A percentile compares a stretch with the other conserved stretches of the same genome.
phyloP scores from a whole-genome alignment of 2,329 filamentous ascomycete species.

The Pseudomassariella vexata region DNA sequence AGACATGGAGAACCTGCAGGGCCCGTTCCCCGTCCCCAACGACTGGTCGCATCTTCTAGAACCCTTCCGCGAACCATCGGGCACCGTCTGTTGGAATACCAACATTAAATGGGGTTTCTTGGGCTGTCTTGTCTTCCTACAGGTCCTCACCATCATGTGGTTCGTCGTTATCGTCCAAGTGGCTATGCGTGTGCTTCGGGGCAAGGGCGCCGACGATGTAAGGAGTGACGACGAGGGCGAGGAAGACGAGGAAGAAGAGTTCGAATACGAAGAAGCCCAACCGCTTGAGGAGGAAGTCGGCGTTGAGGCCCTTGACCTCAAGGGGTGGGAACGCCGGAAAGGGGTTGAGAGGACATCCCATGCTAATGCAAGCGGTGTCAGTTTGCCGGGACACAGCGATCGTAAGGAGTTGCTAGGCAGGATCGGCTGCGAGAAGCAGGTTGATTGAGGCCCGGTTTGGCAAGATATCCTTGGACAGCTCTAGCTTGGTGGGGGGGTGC shows the following conservation, averaged over 20 bases:
- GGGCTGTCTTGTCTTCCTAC: constrained; percentile 67
- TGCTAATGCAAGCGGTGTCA: constrained; percentile 53
- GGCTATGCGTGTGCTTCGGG: constrained; percentile 71
- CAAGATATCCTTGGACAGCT: neutral
- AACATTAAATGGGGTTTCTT: constrained; percentile 74
- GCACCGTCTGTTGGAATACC: constrained; percentile 73
- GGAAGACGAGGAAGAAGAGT: constrained; percentile 50
- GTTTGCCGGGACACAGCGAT: constrained; percentile 65
- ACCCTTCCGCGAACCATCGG: constrained; percentile 66
- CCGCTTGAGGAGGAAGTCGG: constrained; percentile 70
- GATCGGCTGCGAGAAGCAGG: constrained; percentile 77
- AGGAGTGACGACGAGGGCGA: constrained; percentile 82
- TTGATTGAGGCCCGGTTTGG: constrained; percentile 35
- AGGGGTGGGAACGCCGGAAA: constrained; percentile 53
- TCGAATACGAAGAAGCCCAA: constrained; percentile 46
- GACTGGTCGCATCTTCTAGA: constrained; percentile 61
- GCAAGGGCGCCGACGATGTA: constrained; percentile 74
- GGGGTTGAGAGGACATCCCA: constrained; percentile 50
- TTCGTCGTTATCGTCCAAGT: constrained; percentile 84
- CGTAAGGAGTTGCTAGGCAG: constrained; percentile 75
- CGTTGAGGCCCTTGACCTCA: constrained; percentile 64
- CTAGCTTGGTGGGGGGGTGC: no score
- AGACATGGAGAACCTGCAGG: constrained; percentile 45
- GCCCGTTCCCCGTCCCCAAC: constrained; percentile 46
- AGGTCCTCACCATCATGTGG: constrained; percentile 79